Conservation (phyloP, 352 stramenopile genomes). For the Halophytophthora polymorphica region DNA sequence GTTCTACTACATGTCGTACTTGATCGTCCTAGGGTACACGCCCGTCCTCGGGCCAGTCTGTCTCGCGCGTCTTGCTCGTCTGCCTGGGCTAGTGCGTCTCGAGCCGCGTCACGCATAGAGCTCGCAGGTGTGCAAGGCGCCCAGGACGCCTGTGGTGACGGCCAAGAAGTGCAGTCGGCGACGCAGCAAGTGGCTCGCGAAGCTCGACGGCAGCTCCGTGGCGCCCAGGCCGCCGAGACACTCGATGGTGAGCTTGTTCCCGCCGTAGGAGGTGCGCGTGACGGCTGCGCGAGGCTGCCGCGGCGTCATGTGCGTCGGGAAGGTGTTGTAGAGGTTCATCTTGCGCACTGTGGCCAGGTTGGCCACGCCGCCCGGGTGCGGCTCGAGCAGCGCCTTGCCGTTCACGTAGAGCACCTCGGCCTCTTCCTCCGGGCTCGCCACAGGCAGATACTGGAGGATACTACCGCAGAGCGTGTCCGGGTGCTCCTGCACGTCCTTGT, state of each 20-base stretch:
- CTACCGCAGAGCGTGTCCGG: constrained; percentile 20
- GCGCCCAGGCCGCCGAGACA: constrained; percentile 31
- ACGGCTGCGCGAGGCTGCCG: constrained; percentile 13
- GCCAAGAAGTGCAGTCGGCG: constrained; percentile 25
- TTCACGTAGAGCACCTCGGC: constrained; percentile 35
- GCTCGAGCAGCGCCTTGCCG: constrained; percentile 33
- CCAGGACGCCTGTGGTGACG: constrained; percentile 8
- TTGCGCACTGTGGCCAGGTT: neutral
- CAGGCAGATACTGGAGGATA: constrained; percentile 24
- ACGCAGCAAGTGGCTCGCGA: constrained; percentile 19
- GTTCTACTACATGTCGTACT: too few species aligned
- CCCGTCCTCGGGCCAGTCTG: too few species aligned
- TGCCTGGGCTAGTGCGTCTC: neutral
- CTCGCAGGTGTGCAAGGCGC: constrained; percentile 14
- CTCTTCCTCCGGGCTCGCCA: neutral
- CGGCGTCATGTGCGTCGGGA: constrained; percentile 39
- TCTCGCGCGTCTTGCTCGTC: too few species aligned
- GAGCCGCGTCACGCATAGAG: neutral
- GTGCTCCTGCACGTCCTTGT: constrained; percentile 14
- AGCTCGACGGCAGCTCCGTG: constrained; percentile 18
- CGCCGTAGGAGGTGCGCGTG: neutral
- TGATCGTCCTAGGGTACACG: too few species aligned
- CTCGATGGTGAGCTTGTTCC: constrained; percentile 11
- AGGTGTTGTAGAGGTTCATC: constrained; percentile 28
- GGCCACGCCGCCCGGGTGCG: constrained; percentile 15